Evolutionary conservation across 177 flowering plant genomes (phyloP).

Genomic region (Tripterygium wilfordii): DNA sequence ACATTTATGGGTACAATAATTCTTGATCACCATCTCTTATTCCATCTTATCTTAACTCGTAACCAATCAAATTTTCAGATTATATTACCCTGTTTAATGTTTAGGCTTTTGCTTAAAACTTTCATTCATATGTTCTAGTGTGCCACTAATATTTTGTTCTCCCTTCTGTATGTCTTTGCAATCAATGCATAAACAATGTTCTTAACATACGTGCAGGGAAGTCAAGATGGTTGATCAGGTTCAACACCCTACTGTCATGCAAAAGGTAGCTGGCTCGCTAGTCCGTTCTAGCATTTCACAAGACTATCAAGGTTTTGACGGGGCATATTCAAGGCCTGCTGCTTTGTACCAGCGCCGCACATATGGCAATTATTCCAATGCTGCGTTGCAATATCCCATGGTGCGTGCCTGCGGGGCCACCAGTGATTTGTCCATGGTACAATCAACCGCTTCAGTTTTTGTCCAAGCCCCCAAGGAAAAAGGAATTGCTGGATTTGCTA

Average conservation of each 20-base stretch:
- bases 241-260: conserved; percentile 24
- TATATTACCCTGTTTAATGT: too few relatives aligned
- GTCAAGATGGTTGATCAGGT: conserved; percentile 26
- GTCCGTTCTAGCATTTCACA: conserved; percentile 13
- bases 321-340: conserved; percentile 9
- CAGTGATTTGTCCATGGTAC: conserved; percentile 9
- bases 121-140: too few relatives aligned
- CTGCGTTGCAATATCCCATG: conserved; percentile 22
- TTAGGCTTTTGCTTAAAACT: too few relatives aligned
- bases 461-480: conserved; percentile 39
- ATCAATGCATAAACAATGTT: too few relatives aligned
- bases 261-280: conserved; percentile 28
- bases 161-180: too few relatives aligned
- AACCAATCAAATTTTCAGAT: too few relatives aligned
- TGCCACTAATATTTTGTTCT: too few relatives aligned
- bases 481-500: conserved; percentile 26
- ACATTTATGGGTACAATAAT: too few relatives aligned
- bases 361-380: conserved; percentile 32
- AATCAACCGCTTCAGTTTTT: conserved; percentile 19
- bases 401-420: conserved; percentile 12
- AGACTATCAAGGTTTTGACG: conserved; percentile 13
- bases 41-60: too few relatives aligned
- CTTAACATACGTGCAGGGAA: too few relatives aligned
- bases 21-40: too few relatives aligned
- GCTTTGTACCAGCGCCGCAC: conserved; percentile 19